phyloP scores from a whole-genome alignment of 768 basidiomycete species.

The Gymnopilus junonius region DNA sequence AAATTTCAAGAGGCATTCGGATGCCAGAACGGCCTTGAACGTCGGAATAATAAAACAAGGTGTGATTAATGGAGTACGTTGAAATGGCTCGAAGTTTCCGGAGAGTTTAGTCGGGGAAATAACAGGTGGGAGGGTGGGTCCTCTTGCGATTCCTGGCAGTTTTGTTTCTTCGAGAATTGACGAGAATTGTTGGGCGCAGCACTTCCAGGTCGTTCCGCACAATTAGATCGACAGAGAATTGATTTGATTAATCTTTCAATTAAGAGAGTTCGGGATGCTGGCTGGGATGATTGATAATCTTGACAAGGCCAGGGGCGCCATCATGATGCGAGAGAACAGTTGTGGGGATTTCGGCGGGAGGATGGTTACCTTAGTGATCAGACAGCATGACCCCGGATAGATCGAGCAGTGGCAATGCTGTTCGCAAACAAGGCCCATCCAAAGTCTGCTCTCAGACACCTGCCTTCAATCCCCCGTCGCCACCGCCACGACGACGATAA shows the following conservation, averaged over 20 bases:
- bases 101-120: slow-evolving; percentile 10
- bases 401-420: slow-evolving; percentile 25
- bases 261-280: not conserved
- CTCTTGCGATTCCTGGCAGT: not conserved
- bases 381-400: slow-evolving; percentile 23
- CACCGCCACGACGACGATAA: slow-evolving; percentile 18
- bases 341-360: not conserved
- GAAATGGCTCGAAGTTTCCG: slow-evolving; percentile 14
- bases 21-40: too few species aligned
- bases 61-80: slow-evolving; percentile 8
- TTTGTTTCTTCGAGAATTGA: slow-evolving; percentile 2
- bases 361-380: slow-evolving; percentile 23
- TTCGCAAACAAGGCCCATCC: slow-evolving; percentile 25
- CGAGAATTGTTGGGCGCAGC: slow-evolving; percentile 12
- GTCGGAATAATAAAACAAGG: slow-evolving; percentile 9
- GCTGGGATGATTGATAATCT: not conserved
- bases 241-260: slow-evolving; percentile 9
- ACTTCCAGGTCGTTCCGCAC: not conserved
- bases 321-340: not conserved
- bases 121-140: not conserved
- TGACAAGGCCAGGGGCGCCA: not conserved
- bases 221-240: too few species aligned
- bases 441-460: slow-evolving; percentile 18
- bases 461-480: slow-evolving; percentile 11
- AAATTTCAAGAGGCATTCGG: too few species aligned